Base-by-base conservation (phyloP, 306 rosid genomes). In the Boehmeria nivea region DNA sequence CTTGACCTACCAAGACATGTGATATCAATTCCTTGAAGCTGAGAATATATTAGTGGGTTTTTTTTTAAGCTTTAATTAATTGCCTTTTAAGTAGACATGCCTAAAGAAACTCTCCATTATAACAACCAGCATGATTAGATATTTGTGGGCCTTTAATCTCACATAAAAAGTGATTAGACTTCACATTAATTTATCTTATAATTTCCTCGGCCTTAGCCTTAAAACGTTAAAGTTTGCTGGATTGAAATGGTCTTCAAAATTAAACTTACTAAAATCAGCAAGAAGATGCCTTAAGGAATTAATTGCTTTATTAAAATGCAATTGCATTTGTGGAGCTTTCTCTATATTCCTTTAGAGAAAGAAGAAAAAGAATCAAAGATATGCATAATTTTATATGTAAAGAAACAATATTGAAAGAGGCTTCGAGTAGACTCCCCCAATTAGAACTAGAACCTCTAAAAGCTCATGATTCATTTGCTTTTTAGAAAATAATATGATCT, bases 101-200 rank as follows among this genome's bases (percentile, higher is more conserved):
- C 59, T 65, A 83, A 79, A 71, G 72, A 54, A 70, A 56, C 34
- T 64, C 21, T 22, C 82, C 88, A 71, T 78, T 77, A 70, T 80
- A 86, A 86, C 94, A 73, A 81, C 95, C 89, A 86, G 64, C 89
- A 89, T 43, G 97, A 89, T 89, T 86, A 75, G 84, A 81, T 79
- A 53, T 73, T 23, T 71, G 84, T 83, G 94, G 85, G 80, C 94
- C 90, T 74, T 78, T 27, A 54, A 63, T 39, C 64, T 51, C 47
- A 57, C 53, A 17, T 43, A 49, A 64, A 67, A 59, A 71, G 72
- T 67, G 69, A 74, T 81, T 72, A 57, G 58, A 20, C 39, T 51
- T 22, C 70, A 21, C 12, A 17, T 10, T 19, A 24, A 54, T 13
- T 54, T 54, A 18, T 54, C 20, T 34, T 54, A 2, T 33, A 24